These are phyloP conservation scores for Fusarium nisikadoi DNA, from an alignment of 2,329 filamentous ascomycete genomes.

Conservation along the genomic window DNA sequence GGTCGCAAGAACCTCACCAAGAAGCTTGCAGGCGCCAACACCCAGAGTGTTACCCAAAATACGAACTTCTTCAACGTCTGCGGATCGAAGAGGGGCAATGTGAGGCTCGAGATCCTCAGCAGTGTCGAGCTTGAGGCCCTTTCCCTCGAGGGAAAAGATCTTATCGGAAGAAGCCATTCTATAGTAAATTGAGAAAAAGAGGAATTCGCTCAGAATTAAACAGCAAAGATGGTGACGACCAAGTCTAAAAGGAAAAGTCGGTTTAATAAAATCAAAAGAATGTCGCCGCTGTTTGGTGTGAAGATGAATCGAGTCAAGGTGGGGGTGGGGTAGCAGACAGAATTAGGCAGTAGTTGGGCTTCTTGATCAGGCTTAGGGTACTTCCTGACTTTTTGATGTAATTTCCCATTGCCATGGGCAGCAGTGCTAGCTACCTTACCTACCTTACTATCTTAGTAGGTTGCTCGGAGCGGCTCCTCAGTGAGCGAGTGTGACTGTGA, in stretches of 20 bases:
- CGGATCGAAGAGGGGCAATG: slow-evolving; percentile 77
- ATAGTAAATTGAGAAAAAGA: slow-evolving; percentile 16
- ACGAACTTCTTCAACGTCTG: slow-evolving; percentile 85
- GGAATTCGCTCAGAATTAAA: slow-evolving; percentile 8
- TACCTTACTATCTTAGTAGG: not conserved
- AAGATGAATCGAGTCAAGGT: slow-evolving; percentile 37
- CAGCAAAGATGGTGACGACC: slow-evolving; percentile 17
- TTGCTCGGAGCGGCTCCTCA: not conserved
- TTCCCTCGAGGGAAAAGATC: slow-evolving; percentile 90
- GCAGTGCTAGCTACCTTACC: not conserved
- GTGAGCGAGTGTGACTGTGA: not conserved
- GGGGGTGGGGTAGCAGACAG: slow-evolving; percentile 43
- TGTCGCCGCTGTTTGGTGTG: slow-evolving; percentile 33
- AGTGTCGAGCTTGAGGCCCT: slow-evolving; percentile 90
- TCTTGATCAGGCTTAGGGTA: slow-evolving; percentile 18
- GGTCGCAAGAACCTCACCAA: slow-evolving; percentile 83
- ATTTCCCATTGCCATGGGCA: slow-evolving; percentile 32
- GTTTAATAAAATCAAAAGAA: slow-evolving; percentile 32
- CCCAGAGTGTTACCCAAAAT: slow-evolving; percentile 93
- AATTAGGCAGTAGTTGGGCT: slow-evolving; percentile 31
- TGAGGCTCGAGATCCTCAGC: slow-evolving; percentile 87
- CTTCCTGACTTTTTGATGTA: not conserved
- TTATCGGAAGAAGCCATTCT: slow-evolving; percentile 58
- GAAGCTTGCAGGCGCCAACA: slow-evolving; percentile 84
- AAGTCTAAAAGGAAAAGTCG: slow-evolving; percentile 26